Conservation (phyloP, 495 filamentous ascomycete species). For the Penicillium diatomitis region DNA sequence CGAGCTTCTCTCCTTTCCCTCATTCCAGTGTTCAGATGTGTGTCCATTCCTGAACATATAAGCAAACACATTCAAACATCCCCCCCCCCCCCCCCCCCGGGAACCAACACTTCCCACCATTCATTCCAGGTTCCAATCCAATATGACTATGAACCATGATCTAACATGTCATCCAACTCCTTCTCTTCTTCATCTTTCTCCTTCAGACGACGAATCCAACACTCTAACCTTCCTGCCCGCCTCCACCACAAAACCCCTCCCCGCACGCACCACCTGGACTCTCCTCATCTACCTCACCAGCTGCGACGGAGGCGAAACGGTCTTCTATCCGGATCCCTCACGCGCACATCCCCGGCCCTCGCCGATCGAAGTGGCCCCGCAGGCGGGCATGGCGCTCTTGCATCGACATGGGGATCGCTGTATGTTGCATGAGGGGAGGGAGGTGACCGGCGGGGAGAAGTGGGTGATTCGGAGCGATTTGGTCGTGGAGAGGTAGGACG, state of each 20-base stretch:
- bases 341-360: conserved; percentile 42
- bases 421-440: conserved; percentile 78
- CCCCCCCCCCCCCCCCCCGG: too few relatives aligned
- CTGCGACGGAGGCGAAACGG: conserved; percentile 76
- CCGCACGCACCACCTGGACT: conserved; percentile 86
- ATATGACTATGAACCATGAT: too few relatives aligned
- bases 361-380: conserved; percentile 57
- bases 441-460: conserved; percentile 77
- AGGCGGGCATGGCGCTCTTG: conserved; percentile 74
- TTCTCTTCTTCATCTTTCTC: background rate
- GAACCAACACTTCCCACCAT: background rate
- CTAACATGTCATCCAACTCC: background rate
- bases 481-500: conserved; percentile 51
- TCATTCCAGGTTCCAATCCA: too few relatives aligned
- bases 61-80: background rate
- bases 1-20: background rate
- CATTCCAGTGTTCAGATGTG: too few relatives aligned
- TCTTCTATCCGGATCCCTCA: conserved; percentile 74
- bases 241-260: conserved; percentile 26
- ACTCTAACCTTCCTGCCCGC: conserved; percentile 46
- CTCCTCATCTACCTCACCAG: conserved; percentile 81
- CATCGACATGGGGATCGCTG: conserved; percentile 87
- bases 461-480: conserved; percentile 89
- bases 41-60: background rate
- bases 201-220: conserved; percentile 71